Evolutionary conservation across 257 asterid species (phyloP).

Genomic region (Solanum paucissectum): DNA sequence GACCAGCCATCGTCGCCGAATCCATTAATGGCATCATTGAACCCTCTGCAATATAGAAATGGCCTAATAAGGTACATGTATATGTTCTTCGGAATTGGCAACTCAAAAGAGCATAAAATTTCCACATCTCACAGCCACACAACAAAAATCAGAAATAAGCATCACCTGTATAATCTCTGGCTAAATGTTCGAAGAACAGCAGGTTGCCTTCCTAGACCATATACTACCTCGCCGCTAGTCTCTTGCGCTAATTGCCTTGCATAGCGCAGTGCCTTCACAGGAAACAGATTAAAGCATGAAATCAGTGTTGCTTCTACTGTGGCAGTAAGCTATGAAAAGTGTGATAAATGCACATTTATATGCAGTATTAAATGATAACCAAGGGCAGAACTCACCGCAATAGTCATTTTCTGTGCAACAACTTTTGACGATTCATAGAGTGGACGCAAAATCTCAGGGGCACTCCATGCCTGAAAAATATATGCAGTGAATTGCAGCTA

Average conservation of each 20-base stretch:
- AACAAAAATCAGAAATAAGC: not conserved
- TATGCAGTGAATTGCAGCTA: not conserved
- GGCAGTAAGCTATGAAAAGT: not conserved
- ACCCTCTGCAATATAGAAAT: slow-evolving; percentile 53
- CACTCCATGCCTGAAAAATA: slow-evolving; percentile 73
- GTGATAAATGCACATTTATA: not conserved
- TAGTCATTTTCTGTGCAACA: slow-evolving; percentile 78
- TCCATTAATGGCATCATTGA: slow-evolving; percentile 88
- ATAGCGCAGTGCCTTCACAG: slow-evolving; percentile 29
- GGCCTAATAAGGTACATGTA: not conserved
- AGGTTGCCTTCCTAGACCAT: slow-evolving; percentile 90
- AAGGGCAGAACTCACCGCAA: slow-evolving; percentile 49
- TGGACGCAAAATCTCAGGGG: slow-evolving; percentile 95
- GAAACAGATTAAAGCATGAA: not conserved
- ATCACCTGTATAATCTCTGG: slow-evolving; percentile 88
- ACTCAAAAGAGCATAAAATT: not conserved
- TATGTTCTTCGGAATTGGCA: not conserved
- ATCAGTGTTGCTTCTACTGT: not conserved
- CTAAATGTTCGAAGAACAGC: slow-evolving; percentile 91
- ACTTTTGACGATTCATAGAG: slow-evolving; percentile 89
- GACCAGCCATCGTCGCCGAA: slow-evolving; percentile 97
- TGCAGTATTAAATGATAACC: not conserved
- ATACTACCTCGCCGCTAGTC: slow-evolving; percentile 77
- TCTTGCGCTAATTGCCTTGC: slow-evolving; percentile 94
- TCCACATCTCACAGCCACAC: not conserved